A percentile compares a stretch with the other conserved stretches of the same genome.
These are phyloP conservation scores for Penicillium manginii DNA, from an alignment of 495 filamentous ascomycete species.

Conservation along the genomic window DNA sequence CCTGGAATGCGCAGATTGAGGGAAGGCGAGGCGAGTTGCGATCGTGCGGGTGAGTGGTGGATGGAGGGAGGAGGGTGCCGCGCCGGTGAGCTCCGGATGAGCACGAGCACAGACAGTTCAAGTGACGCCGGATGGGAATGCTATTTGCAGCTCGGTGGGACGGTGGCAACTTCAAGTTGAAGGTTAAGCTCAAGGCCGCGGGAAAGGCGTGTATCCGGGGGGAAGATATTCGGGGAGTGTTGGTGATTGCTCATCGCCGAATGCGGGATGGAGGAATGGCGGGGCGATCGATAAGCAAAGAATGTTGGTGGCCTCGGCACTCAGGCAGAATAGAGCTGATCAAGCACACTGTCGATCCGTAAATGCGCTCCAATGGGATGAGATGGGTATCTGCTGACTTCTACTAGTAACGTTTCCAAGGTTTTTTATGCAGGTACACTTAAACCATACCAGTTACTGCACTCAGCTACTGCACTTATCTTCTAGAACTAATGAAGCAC, in stretches of 20 bases:
- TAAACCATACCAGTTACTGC: too few species aligned
- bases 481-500: too few species aligned
- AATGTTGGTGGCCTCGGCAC: not conserved
- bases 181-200: not conserved
- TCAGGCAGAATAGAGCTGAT: too few species aligned
- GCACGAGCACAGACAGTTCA: not conserved
- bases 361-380: not conserved
- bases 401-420: not conserved
- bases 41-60: constrained; percentile 9
- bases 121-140: not conserved
- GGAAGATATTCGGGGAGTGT: not conserved
- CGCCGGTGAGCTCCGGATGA: constrained; percentile 1
- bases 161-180: too few species aligned
- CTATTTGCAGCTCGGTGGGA: not conserved
- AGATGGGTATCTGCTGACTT: not conserved
- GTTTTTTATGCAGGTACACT: not conserved
- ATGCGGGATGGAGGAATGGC: not conserved
- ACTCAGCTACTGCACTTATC: too few species aligned
- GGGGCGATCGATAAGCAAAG: not conserved
- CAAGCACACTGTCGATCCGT: too few species aligned
- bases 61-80: constrained; percentile 8
- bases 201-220: not conserved
- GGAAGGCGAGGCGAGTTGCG: not conserved
- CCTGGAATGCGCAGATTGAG: not conserved
- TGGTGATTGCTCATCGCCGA: not conserved